phyloP scores from a whole-genome alignment of 805 yeast species.

The Blastobotrys americana region DNA sequence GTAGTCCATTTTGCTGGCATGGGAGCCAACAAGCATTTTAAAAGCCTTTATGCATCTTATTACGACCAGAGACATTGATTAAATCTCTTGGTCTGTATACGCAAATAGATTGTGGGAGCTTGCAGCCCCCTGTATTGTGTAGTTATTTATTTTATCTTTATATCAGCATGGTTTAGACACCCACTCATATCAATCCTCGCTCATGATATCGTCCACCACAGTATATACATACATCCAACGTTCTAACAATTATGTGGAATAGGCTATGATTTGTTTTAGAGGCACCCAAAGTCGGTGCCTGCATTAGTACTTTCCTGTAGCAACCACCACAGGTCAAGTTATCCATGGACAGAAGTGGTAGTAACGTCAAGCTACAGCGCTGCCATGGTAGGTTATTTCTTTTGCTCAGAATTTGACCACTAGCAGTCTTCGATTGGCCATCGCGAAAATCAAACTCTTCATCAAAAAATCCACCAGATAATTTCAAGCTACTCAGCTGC shows the following conservation, averaged over 20 bases:
- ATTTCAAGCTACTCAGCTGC: slow-evolving; percentile 1
- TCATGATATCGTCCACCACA: slow-evolving; percentile 21
- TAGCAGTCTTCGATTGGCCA: slow-evolving; percentile 3
- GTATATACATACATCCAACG: slow-evolving; percentile 25
- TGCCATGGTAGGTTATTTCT: slow-evolving; percentile 23
- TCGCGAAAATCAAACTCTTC: slow-evolving; percentile 19
- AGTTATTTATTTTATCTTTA: too few relatives aligned
- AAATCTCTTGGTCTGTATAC: too few relatives aligned
- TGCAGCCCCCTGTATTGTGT: too few relatives aligned
- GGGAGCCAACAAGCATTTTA: neutral
- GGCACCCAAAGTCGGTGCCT: slow-evolving; percentile 2
- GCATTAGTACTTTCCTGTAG: slow-evolving; percentile 16
- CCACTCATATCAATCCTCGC: neutral
- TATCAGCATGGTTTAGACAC: too few relatives aligned
- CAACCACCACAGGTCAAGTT: slow-evolving; percentile 27
- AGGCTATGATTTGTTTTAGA: slow-evolving; percentile 8
- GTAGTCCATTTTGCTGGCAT: slow-evolving; percentile 28
- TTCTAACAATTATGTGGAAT: slow-evolving; percentile 16
- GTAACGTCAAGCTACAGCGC: slow-evolving; percentile 30
- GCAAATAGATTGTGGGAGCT: too few relatives aligned
- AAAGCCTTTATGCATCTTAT: neutral
- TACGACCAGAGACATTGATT: neutral
- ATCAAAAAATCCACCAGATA: slow-evolving; percentile 17
- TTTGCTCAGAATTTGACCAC: neutral
- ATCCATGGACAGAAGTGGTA: slow-evolving; percentile 27